Conservation (phyloP, 257 asterid species). For the Jasminum sambac region DNA sequence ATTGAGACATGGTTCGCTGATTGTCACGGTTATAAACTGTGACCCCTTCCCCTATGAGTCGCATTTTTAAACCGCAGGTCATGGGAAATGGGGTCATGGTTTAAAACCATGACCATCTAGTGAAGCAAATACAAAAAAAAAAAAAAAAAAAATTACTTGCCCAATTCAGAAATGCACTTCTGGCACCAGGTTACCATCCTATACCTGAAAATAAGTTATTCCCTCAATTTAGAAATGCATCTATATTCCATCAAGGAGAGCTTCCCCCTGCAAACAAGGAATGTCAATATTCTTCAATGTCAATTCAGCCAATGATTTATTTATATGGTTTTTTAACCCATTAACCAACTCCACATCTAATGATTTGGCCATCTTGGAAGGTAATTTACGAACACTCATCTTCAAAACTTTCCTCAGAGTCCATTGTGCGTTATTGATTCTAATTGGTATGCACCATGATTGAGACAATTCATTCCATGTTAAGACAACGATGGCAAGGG, state of each 20-base stretch:
- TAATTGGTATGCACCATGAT: constrained; percentile 49
- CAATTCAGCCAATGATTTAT: constrained; percentile 26
- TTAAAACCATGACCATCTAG: too few relatives aligned
- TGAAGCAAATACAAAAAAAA: too few relatives aligned
- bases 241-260: constrained; percentile 50
- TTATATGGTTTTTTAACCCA: constrained; percentile 29
- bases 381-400: constrained; percentile 24
- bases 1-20: too few relatives aligned
- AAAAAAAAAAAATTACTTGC: too few relatives aligned
- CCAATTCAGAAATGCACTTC: too few relatives aligned
- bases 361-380: constrained; percentile 26
- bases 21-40: too few relatives aligned
- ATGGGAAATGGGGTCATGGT: too few relatives aligned
- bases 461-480: not conserved
- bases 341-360: constrained; percentile 29
- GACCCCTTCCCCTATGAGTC: too few relatives aligned
- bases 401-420: constrained; percentile 56
- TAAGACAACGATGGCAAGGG: not conserved
- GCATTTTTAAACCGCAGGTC: too few relatives aligned
- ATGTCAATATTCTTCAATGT: constrained; percentile 24
- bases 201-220: too few relatives aligned
- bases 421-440: constrained; percentile 82
- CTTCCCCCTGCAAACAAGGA: constrained; percentile 29
- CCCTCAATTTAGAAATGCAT: too few relatives aligned
- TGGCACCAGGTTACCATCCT: too few relatives aligned